Evolutionary conservation across 1,139 yeast genomes (phyloP), one percentile per base, ranked within the genome.

Genomic region (Starmera stellimalicola): DNA sequence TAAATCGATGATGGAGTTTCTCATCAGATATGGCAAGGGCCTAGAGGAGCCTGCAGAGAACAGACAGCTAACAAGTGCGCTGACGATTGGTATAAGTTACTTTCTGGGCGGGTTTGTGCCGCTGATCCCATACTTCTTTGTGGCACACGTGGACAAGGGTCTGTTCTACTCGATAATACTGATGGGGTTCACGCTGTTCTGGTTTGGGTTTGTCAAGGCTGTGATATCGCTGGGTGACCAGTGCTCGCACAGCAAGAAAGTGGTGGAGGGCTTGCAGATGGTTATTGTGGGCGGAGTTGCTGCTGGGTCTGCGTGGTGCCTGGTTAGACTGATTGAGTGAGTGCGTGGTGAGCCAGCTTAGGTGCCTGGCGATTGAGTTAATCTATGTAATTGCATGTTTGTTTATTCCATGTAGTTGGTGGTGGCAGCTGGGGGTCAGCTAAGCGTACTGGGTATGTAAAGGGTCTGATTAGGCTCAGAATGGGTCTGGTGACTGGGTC

Each of bases 221-320:
- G 62, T 79, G 29, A 73, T 87, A 35, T 81, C 96, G 8, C 74
- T 88, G 63, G 94, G 94, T 36, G 76, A 73, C 26, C 88, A 78
- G 42, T 75, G 85, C 49, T 70, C 84, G 12, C 57, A 57, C 8
- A 51, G 54, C 39, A 76, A 74, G 49, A 82, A 84, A 50, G 61
- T 81, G 6, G 60, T 63, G 31, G 95, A 87, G 55, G 97, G 97
- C 33, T 37, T 81, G 28, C 94, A 87, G 59, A 91, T 91, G 97
- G 78, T 87, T 37, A 62, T 81, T 16, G 88, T 85, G 33, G 98
- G 98, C 29, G 94, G 96, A 14, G 62, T 82, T 23, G 98, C 98
- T 18, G 98, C 98, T 5, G 94, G 95, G 7, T 84, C 94, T 18
- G 97, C 98, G 16, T 91, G 95, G 95, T 76, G 77, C 30, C 71